A percentile compares a stretch with the other conserved stretches of the same genome.
These are phyloP conservation scores for Cucurbita moschata DNA, from an alignment of 306 rosid genomes.

Conservation along the genomic window DNA sequence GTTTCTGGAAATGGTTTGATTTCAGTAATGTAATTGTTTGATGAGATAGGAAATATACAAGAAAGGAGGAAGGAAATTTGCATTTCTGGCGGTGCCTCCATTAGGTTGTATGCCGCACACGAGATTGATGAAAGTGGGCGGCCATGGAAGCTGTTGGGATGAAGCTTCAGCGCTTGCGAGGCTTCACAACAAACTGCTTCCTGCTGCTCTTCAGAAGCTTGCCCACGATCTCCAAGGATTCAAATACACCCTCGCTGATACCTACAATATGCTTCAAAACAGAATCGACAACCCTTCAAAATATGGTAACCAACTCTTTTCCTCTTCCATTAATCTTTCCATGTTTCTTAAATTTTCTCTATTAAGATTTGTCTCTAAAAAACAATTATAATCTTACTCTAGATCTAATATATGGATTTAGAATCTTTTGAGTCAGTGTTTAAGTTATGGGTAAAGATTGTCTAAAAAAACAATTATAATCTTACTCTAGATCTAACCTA, in stretches of 20 bases:
- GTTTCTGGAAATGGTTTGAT: too few relatives aligned
- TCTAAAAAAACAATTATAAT: too few relatives aligned
- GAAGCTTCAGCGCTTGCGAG: conserved; percentile 13
- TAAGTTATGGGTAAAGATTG: too few relatives aligned
- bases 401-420: too few relatives aligned
- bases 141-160: conserved; percentile 16
- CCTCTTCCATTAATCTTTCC: not conserved
- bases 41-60: conserved; percentile 21
- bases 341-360: too few relatives aligned
- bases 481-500: too few relatives aligned
- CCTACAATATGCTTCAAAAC: not conserved
- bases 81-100: conserved; percentile 11
- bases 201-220: conserved; percentile 11
- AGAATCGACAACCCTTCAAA: conserved; percentile 22
- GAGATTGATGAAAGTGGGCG: conserved; percentile 9
- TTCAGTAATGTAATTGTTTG: too few relatives aligned
- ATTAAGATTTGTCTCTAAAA: too few relatives aligned
- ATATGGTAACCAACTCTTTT: conserved; percentile 16
- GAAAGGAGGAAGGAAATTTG: conserved; percentile 48
- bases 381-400: too few relatives aligned
- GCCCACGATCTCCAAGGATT: conserved; percentile 18
- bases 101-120: conserved; percentile 16
- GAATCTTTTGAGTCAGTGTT: too few relatives aligned
- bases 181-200: conserved; percentile 24
- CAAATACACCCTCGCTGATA: conserved; percentile 21